Evolutionary conservation across 208 protist species (phyloP).

Genomic region (Trypanosoma mega): DNA sequence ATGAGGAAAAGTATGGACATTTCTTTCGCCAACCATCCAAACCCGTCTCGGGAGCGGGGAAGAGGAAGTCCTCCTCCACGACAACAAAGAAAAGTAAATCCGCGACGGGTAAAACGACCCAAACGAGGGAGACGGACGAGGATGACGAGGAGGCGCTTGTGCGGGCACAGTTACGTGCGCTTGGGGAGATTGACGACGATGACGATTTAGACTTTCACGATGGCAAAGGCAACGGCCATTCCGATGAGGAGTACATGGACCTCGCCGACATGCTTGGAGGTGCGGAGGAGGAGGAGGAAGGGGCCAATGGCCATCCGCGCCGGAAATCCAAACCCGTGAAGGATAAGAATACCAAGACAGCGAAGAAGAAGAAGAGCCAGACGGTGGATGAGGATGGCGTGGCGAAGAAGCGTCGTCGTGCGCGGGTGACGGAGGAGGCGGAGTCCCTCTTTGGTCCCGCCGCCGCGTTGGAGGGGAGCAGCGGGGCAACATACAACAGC

Average conservation of each 20-base stretch:
- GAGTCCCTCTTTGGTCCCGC: slow-evolving; percentile 68
- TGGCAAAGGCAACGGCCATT: slow-evolving; percentile 44
- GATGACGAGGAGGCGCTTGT: slow-evolving; percentile 51
- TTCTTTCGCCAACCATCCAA: slow-evolving; percentile 56
- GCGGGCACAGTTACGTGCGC: slow-evolving; percentile 42
- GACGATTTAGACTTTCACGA: slow-evolving; percentile 65
- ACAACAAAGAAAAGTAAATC: slow-evolving; percentile 32
- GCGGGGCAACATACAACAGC: slow-evolving; percentile 32
- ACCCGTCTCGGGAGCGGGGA: slow-evolving; percentile 8
- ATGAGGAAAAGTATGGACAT: slow-evolving; percentile 84
- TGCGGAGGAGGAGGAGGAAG: slow-evolving; percentile 1
- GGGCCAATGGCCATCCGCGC: too few relatives aligned
- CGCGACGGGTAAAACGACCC: slow-evolving; percentile 1
- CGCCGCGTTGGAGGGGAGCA: slow-evolving; percentile 27
- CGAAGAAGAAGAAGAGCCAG: slow-evolving; percentile 49
- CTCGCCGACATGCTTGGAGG: slow-evolving; percentile 76
- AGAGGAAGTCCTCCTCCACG: slow-evolving; percentile 1
- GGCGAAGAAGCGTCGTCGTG: slow-evolving; percentile 36
- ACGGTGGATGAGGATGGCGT: slow-evolving; percentile 40
- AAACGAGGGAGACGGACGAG: slow-evolving; percentile 12
- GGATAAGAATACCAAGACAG: slow-evolving; percentile 13
- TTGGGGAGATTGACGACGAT: slow-evolving; percentile 46
- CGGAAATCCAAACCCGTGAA: too few relatives aligned
- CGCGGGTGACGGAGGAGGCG: slow-evolving; percentile 28
- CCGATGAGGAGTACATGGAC: slow-evolving; percentile 79